These are phyloP conservation scores for Colletotrichum graminicola DNA, from an alignment of 2,329 filamentous ascomycete species.

Conservation along the genomic window DNA sequence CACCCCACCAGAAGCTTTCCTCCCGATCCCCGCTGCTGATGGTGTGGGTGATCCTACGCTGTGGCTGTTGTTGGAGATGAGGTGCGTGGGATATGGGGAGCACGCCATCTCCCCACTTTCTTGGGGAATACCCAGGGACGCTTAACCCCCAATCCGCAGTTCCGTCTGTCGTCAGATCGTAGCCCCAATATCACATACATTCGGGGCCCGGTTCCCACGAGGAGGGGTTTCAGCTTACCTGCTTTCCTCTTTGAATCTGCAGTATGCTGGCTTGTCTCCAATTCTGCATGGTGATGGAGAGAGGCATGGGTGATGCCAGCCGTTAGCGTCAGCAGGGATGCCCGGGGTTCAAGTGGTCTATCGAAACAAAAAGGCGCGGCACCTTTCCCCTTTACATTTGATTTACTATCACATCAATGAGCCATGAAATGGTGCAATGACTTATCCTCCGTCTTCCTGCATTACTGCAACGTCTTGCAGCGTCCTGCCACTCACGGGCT, in stretches of 20 bases:
- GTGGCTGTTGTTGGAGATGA: constrained; percentile 20
- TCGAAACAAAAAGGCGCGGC: constrained; percentile 10
- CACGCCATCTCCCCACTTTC: constrained; percentile 43
- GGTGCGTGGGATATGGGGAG: constrained; percentile 30
- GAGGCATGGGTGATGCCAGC: constrained; percentile 20
- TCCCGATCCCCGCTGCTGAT: constrained; percentile 2
- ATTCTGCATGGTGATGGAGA: constrained; percentile 10
- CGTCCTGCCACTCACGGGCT: background rate
- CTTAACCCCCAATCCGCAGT: background rate
- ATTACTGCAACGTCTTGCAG: background rate
- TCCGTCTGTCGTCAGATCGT: constrained; percentile 25
- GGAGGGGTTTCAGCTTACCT: background rate
- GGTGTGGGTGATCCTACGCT: background rate
- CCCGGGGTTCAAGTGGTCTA: constrained; percentile 13
- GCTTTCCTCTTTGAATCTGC: constrained; percentile 1
- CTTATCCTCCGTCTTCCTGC: background rate
- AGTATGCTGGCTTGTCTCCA: constrained; percentile 10
- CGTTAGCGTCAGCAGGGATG: background rate
- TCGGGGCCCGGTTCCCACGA: background rate
- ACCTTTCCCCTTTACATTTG: constrained; percentile 8
- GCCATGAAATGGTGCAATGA: constrained; percentile 35
- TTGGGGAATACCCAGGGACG: constrained; percentile 35
- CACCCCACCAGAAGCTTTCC: constrained; percentile 22
- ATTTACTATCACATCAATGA: constrained; percentile 28
- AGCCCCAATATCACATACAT: constrained; percentile 19